Evolutionary conservation across 805 yeast species (phyloP).

Genomic region (Wickerhamiella sorbophila): DNA sequence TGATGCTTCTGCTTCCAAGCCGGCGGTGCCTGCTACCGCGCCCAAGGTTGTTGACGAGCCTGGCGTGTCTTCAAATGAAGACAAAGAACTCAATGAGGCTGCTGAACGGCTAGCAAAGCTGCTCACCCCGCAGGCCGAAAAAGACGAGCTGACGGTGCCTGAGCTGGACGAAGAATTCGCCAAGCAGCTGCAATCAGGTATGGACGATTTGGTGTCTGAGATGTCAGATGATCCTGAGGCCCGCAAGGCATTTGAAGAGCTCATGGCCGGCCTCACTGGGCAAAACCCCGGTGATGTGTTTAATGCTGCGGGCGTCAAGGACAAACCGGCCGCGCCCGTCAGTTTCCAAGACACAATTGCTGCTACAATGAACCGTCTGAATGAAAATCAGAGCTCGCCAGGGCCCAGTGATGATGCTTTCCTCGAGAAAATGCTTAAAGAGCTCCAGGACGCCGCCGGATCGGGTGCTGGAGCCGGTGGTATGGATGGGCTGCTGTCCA

Average conservation of each 20-base stretch:
- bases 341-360: conserved; percentile 60
- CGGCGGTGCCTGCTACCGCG: background rate
- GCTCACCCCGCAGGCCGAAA: conserved; percentile 9
- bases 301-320: conserved; percentile 2
- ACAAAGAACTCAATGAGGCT: conserved; percentile 12
- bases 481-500: conserved; percentile 50
- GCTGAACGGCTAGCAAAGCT: conserved; percentile 10
- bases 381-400: conserved; percentile 60
- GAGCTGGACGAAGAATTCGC: conserved; percentile 28
- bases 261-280: conserved; percentile 24
- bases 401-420: conserved; percentile 33
- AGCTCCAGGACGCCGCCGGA: conserved; percentile 31
- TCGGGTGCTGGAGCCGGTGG: conserved; percentile 27
- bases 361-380: conserved; percentile 65
- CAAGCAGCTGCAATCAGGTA: conserved; percentile 27
- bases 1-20: background rate
- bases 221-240: conserved; percentile 41
- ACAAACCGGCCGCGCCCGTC: conserved; percentile 5
- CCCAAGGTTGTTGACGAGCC: background rate
- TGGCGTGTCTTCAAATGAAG: conserved; percentile 2
- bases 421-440: conserved; percentile 49
- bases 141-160: conserved; percentile 6
- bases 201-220: conserved; percentile 34
- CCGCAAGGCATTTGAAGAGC: conserved; percentile 35
- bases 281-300: conserved; percentile 10